phyloP scores from a whole-genome alignment of 805 yeast genomes.

The Wickerhamiella siamensis region DNA sequence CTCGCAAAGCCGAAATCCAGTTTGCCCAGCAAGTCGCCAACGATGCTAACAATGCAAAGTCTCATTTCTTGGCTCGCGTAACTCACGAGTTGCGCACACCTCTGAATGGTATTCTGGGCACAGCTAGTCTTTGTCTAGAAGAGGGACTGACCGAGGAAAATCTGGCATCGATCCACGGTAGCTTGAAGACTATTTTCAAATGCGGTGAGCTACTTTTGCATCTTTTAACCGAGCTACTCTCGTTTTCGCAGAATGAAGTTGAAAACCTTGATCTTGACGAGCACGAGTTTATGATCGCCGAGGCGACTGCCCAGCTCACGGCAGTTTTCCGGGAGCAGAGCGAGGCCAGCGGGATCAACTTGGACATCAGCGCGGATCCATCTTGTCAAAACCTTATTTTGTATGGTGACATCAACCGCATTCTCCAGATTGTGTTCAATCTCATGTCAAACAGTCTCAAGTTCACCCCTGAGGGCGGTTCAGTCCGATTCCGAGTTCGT shows the following conservation, averaged over 20 bases:
- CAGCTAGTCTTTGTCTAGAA: conserved; percentile 88
- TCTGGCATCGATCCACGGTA: conserved; percentile 45
- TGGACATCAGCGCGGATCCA: conserved; percentile 39
- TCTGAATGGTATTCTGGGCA: conserved; percentile 86
- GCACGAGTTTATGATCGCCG: conserved; percentile 63
- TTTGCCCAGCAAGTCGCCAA: conserved; percentile 68
- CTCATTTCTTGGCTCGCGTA: conserved; percentile 82
- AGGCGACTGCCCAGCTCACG: conserved; percentile 69
- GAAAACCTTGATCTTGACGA: conserved; percentile 73
- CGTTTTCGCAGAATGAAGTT: conserved; percentile 83
- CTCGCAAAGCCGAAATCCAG: conserved; percentile 78
- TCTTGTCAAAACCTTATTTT: conserved; percentile 34
- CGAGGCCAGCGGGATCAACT: conserved; percentile 43
- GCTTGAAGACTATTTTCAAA: conserved; percentile 69
- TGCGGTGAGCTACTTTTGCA: conserved; percentile 85
- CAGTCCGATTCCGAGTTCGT: conserved; percentile 39
- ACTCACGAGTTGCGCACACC: conserved; percentile 94
- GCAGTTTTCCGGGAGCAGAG: conserved; percentile 65
- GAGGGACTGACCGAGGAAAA: conserved; percentile 40
- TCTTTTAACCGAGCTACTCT: conserved; percentile 75
- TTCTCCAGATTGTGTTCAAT: conserved; percentile 85
- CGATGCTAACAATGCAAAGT: conserved; percentile 91
- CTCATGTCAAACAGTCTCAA: conserved; percentile 80
- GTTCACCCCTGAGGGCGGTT: conserved; percentile 83
- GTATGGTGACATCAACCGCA: conserved; percentile 79